A percentile compares a stretch with the other conserved stretches of the same genome.
phyloP scores from a whole-genome alignment of 2,329 filamentous ascomycete species.

The Camillea tinctor region DNA sequence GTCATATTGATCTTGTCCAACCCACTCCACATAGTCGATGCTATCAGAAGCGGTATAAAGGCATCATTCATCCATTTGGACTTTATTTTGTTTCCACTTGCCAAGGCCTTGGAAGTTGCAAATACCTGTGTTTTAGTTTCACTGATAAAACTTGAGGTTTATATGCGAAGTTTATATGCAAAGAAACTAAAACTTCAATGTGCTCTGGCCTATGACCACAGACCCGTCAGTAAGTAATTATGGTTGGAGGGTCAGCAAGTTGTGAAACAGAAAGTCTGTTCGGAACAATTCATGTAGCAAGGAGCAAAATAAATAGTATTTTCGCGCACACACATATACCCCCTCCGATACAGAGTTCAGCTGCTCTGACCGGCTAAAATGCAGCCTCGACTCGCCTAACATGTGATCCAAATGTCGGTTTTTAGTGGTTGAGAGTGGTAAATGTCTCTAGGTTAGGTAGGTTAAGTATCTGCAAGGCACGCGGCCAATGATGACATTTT shows the following conservation, averaged over 20 bases:
- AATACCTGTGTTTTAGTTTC: too few relatives aligned
- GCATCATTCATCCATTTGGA: too few relatives aligned
- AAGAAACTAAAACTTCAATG: background rate
- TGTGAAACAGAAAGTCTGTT: background rate
- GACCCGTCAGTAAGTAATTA: background rate
- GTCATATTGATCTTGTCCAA: too few relatives aligned
- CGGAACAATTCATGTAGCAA: background rate
- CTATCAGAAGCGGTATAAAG: too few relatives aligned
- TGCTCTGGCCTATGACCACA: background rate
- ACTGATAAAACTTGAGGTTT: too few relatives aligned
- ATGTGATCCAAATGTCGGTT: conserved; percentile 8
- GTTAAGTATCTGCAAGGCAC: conserved; percentile 8
- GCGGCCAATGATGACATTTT: background rate
- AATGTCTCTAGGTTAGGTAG: conserved; percentile 3
- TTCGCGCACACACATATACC: too few relatives aligned
- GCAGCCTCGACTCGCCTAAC: background rate
- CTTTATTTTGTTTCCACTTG: too few relatives aligned
- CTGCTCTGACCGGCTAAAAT: background rate
- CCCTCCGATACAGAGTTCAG: background rate
- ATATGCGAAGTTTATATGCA: too few relatives aligned
- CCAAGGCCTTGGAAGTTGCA: too few relatives aligned
- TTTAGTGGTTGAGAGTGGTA: conserved; percentile 16
- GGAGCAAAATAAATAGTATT: background rate
- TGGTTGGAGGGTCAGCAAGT: background rate
- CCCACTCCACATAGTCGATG: too few relatives aligned